These are phyloP conservation scores for Microbotryomycetes sp. DNA, from an alignment of 1,284 basidiomycete genomes.

Conservation along the genomic window DNA sequence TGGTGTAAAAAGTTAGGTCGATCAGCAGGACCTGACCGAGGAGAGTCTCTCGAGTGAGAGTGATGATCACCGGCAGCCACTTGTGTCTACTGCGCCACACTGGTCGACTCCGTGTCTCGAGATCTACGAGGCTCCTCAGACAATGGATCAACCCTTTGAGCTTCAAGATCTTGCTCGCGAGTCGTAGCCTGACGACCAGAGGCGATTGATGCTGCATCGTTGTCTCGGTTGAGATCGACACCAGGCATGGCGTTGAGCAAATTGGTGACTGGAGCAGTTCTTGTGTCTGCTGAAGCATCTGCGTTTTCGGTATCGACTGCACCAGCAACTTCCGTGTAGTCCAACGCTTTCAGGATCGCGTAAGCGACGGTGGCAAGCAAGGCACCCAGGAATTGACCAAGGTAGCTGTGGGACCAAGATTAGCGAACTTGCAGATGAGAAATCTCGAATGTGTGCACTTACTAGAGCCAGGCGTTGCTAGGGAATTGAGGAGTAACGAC, in stretches of 20 bases:
- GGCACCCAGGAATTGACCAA: constrained; percentile 42
- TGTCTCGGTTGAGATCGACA: neutral
- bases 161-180: neutral
- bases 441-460: neutral
- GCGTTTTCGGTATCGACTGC: neutral
- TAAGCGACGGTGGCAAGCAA: constrained; percentile 44
- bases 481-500: constrained; percentile 40
- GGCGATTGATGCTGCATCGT: neutral
- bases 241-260: neutral
- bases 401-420: constrained; percentile 37
- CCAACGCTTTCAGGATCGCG: constrained; percentile 37
- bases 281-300: neutral
- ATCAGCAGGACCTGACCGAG: too few species aligned
- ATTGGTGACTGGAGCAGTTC: neutral
- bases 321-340: constrained; percentile 5
- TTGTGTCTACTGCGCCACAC: too few species aligned
- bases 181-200: neutral
- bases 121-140: too few species aligned
- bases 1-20: too few species aligned
- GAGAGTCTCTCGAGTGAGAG: too few species aligned
- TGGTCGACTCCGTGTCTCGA: too few species aligned
- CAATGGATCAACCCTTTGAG: too few species aligned
- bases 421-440: neutral
- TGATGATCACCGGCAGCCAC: too few species aligned
- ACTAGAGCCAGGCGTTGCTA: constrained; percentile 32